Base-by-base conservation (phyloP, 805 yeast genomes). In the Cyberlindnera japonica region DNA sequence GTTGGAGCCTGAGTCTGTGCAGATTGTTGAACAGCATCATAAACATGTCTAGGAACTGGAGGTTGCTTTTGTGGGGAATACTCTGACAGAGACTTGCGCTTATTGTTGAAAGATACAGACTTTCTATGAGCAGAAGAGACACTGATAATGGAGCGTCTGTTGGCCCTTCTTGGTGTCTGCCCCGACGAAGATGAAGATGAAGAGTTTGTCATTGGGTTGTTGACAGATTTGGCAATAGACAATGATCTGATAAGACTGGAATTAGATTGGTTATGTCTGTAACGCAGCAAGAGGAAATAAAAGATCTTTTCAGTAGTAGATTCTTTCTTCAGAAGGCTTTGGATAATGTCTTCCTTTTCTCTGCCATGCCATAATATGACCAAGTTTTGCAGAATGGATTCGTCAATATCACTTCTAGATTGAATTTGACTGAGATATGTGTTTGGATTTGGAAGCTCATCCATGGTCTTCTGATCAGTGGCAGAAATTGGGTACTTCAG, bases 291-390 rank as follows among this genome's bases (percentile, higher is more conserved):
- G 36, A 88, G 62, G 49, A 83, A 81, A 62, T 88, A 87, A 57
- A 87, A 87, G 47, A 85, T 74, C 65, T 87, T 87, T 54, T 87
- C 95, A 2, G 88, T 74, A 44, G 80, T 80, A 44, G 77, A 74
- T 26, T 70, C 79, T 3, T 72, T 68, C 16, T 77, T 69, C 40
- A 80, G 49, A 35, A 88, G 64, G 44, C 75, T 72, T 5, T 69
- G 58, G 32, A 82, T 63, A 17, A 88, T 75, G 9, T 68, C 63
- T n/a, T 72, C 69, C 42, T 75, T 74, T 15, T 77, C 66, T 44
- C 81, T 82, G 40, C 90, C 91, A 59, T 85, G 95, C 79, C 93
- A 87, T 47, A 87, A 62, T 10, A 85, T 84, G 50, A 82, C 82
- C 50, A 87, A 67, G 54, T 83, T 87, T 45, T 81, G 77, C 54